Percentiles rank a stretch among this genome's conserved stretches.
These are phyloP conservation scores for Fusarium fujikuroi DNA, from an alignment of 2,329 filamentous ascomycete species.

Conservation along the genomic window DNA sequence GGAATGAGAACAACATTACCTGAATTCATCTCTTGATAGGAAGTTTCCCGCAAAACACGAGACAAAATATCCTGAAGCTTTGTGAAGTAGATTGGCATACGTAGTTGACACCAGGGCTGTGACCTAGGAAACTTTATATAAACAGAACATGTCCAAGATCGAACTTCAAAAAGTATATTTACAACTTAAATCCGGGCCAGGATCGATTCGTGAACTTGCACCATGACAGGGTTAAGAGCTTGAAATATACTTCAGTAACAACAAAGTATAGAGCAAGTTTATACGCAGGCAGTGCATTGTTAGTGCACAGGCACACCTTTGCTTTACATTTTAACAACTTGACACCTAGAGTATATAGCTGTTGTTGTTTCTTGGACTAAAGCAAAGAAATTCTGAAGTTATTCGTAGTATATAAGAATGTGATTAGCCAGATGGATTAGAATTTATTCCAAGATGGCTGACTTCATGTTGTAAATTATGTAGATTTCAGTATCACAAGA, in stretches of 20 bases:
- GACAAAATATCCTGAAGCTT: too few relatives aligned
- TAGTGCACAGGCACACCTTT: neutral
- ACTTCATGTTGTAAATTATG: neutral
- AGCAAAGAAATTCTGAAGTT: neutral
- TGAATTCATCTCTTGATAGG: accelerated
- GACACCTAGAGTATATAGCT: accelerated
- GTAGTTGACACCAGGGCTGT: accelerated
- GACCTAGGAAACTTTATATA: accelerated
- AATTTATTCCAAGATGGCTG: accelerated
- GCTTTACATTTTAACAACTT: neutral
- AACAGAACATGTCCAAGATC: accelerated
- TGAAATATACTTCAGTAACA: neutral
- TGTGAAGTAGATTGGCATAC: neutral
- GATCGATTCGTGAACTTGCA: too few relatives aligned
- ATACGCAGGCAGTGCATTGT: accelerated
- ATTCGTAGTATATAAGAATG: neutral
- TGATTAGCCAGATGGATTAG: neutral
- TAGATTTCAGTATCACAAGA: accelerated
- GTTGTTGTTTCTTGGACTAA: accelerated
- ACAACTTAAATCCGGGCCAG: accelerated
- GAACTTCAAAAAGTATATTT: neutral
- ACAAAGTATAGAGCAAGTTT: accelerated
- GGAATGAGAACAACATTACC: too few relatives aligned
- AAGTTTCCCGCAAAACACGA: too few relatives aligned
- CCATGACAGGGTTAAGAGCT: accelerated